Evolutionary conservation across 1,284 basidiomycete species (phyloP), one percentile per base, ranked within the genome.

Genomic region (Inonotus obliquus): DNA sequence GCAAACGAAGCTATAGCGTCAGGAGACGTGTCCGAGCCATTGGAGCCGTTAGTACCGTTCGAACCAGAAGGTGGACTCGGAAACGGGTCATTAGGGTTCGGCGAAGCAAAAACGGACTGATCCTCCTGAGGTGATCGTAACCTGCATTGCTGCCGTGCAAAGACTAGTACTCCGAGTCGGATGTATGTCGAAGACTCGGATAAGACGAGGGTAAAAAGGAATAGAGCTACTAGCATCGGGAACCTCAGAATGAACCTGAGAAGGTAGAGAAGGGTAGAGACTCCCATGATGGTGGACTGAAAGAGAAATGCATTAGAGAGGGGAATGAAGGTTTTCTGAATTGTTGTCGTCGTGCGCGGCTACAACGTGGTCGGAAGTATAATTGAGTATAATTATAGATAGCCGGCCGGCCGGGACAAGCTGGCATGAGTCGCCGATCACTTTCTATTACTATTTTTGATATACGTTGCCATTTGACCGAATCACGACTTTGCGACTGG

Each of bases 81-180:
- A 21, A 63, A 63, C 25, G 62, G 62, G 35, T 63, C 37, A 27
- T 60, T n/a, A n/a, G n/a, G n/a, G n/a, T n/a, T 54, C 27, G 58
- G 62, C 25, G 62, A 60, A 11, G 54, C 59, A 39, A 60, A 41
- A 6, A 23, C 32, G 17, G 52, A 14, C 48, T 60, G n/a, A n/a
- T n/a, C n/a, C n/a, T n/a, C n/a, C n/a, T n/a, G 62, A 1, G 62
- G 58, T 11, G 44, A 37, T 47, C 57, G 52, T 6, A 64, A 60
- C 37, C 55, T 61, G 37, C 63, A 64, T 35, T 64, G 63, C 27
- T 61, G 63, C n/a, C 47, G 32, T 25, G 45, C 54, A 23, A 25
- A 41, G 21, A 59, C 45, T 9, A n/a, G n/a, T n/a, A n/a, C n/a
- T n/a, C n/a, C n/a, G n/a, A n/a, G n/a, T n/a, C n/a, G n/a, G n/a